Evolutionary conservation across 768 basidiomycete species (phyloP).

Genomic region (Hericium alpestre): DNA sequence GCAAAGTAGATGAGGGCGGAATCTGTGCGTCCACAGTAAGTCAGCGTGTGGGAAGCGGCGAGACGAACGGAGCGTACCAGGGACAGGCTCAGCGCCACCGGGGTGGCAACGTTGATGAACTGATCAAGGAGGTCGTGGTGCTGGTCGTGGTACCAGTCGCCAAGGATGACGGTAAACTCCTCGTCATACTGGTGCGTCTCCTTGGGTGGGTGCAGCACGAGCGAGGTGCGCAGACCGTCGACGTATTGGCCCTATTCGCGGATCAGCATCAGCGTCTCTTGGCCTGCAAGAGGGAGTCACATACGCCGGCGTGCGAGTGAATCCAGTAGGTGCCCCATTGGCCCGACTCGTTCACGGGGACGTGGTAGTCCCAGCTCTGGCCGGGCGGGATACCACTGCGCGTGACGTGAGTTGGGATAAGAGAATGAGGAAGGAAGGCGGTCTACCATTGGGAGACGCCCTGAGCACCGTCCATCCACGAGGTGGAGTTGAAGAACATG

Average conservation of each 20-base stretch:
- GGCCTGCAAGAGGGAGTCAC: slow-evolving; percentile 10
- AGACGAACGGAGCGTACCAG: slow-evolving; percentile 34
- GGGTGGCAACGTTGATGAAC: slow-evolving; percentile 68
- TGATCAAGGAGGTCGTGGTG: slow-evolving; percentile 49
- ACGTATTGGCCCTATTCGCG: slow-evolving; percentile 69
- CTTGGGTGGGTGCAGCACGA: slow-evolving; percentile 61
- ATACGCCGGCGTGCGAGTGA: slow-evolving; percentile 52
- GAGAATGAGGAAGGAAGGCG: not conserved
- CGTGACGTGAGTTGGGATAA: not conserved
- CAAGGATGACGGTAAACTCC: slow-evolving; percentile 77
- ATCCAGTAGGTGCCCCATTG: slow-evolving; percentile 81
- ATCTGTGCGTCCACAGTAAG: slow-evolving; percentile 31
- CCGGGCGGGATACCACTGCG: slow-evolving; percentile 70
- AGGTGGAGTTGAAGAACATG: slow-evolving; percentile 82
- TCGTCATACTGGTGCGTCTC: slow-evolving; percentile 75
- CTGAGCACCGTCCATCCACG: slow-evolving; percentile 85
- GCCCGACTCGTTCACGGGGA: slow-evolving; percentile 56
- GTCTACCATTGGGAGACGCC: slow-evolving; percentile 74
- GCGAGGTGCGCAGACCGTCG: slow-evolving; percentile 83
- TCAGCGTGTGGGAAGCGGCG: not conserved
- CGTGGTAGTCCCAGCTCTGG: slow-evolving; percentile 58
- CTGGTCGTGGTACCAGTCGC: slow-evolving; percentile 89
- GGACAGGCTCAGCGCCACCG: slow-evolving; percentile 78
- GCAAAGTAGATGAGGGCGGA: slow-evolving; percentile 77
- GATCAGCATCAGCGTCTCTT: not conserved